phyloP scores from a whole-genome alignment of 495 filamentous ascomycete genomes.

The Pyrenopolyporus hunteri region DNA sequence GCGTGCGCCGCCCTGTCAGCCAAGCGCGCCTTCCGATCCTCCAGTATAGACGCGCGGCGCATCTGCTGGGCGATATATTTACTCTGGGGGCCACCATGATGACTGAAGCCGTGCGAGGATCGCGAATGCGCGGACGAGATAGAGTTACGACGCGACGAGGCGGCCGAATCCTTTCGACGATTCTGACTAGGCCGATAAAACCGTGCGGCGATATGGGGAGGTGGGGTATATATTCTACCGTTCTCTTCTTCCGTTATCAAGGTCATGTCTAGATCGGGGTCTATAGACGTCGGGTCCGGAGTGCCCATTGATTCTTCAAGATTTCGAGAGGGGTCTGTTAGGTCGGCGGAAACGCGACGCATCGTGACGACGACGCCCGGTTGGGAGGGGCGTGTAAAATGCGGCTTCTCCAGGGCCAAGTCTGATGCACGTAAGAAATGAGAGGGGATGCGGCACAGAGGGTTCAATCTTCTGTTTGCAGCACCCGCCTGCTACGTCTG shows the following conservation, averaged over 20 bases:
- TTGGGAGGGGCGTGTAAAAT: slow-evolving; percentile 20
- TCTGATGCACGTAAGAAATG: slow-evolving; percentile 24
- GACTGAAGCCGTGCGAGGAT: slow-evolving; percentile 64
- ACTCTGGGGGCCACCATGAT: slow-evolving; percentile 69
- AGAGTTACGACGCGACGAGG: slow-evolving; percentile 87
- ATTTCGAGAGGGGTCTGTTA: slow-evolving; percentile 53
- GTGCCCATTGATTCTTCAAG: slow-evolving; percentile 52
- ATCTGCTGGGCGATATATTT: slow-evolving; percentile 89
- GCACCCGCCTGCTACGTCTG: slow-evolving; percentile 8
- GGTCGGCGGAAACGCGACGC: slow-evolving; percentile 51
- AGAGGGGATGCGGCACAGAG: slow-evolving; percentile 2
- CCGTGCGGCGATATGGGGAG: slow-evolving; percentile 83
- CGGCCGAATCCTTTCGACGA: slow-evolving; percentile 80
- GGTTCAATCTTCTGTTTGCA: slow-evolving; percentile 15
- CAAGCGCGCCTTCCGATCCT: slow-evolving; percentile 88
- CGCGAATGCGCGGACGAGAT: slow-evolving; percentile 83
- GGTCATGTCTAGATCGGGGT: slow-evolving; percentile 44
- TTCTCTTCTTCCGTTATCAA: slow-evolving; percentile 48
- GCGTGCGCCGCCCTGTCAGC: slow-evolving; percentile 94
- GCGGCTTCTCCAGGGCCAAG: slow-evolving; percentile 8
- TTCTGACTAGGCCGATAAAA: slow-evolving; percentile 75
- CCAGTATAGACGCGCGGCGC: slow-evolving; percentile 87
- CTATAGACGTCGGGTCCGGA: slow-evolving; percentile 42
- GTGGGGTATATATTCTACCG: slow-evolving; percentile 64
- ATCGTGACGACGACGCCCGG: slow-evolving; percentile 40